These are phyloP conservation scores for Berberis thunbergii DNA, from an alignment of 164 flowering plant species.

Conservation along the genomic window DNA sequence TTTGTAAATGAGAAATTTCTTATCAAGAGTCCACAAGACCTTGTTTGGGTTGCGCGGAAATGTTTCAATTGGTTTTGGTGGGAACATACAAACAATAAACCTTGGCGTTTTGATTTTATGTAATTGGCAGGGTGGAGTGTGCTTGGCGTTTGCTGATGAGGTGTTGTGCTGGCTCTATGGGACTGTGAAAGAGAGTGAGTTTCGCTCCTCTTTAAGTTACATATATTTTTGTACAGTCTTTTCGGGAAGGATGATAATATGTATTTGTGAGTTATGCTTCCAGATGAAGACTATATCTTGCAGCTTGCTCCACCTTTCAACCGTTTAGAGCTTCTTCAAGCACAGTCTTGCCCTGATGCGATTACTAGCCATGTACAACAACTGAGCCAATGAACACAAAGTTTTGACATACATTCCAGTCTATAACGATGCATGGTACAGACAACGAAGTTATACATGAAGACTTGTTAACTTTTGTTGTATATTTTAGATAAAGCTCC, in stretches of 20 bases:
- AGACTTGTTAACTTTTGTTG: too few species aligned
- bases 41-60: too few species aligned
- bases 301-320: constrained; percentile 65
- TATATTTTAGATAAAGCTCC: too few species aligned
- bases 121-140: constrained; percentile 79
- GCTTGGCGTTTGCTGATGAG: constrained; percentile 96
- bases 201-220: not conserved
- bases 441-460: too few species aligned
- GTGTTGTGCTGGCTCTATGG: constrained; percentile 99
- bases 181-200: constrained; percentile 96
- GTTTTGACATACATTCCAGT: too few species aligned
- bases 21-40: not conserved
- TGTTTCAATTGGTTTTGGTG: too few species aligned
- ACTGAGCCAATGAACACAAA: constrained; percentile 10
- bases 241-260: not conserved
- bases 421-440: too few species aligned
- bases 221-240: not conserved
- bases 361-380: constrained; percentile 64
- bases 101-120: not conserved
- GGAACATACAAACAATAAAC: not conserved
- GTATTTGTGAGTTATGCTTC: constrained; percentile 5
- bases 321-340: constrained; percentile 90
- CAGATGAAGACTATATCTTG: constrained; percentile 94
- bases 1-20: too few species aligned
- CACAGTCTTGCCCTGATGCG: constrained; percentile 73